A percentile compares a stretch with the other conserved stretches of the same genome.
Evolutionary conservation across 1,139 yeast genomes (phyloP).

Genomic region (Lodderomyces metapsilosis): DNA sequence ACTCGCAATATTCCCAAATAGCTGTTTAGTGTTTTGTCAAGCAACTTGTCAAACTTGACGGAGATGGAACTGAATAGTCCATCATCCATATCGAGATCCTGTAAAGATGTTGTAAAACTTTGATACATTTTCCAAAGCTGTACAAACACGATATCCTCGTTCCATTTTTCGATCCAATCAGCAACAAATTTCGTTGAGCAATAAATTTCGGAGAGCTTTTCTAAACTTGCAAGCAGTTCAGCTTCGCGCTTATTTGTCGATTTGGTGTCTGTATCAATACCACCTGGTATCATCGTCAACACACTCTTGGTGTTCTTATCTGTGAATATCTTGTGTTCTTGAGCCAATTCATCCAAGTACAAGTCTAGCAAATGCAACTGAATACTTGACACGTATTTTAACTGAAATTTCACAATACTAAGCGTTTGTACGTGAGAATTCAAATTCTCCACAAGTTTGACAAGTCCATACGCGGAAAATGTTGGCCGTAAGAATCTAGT

Average conservation of each 20-base stretch:
- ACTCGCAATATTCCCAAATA: conserved; percentile 47
- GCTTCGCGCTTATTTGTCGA: conserved; percentile 7
- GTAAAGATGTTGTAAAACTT: conserved; percentile 9
- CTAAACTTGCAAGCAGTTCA: conserved; percentile 40
- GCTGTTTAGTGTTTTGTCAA: conserved; percentile 35
- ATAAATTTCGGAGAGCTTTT: conserved; percentile 55
- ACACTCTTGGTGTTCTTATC: conserved; percentile 40
- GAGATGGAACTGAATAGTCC: conserved; percentile 59
- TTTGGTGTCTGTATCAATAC: conserved; percentile 15
- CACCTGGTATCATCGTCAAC: conserved; percentile 40
- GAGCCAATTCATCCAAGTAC: conserved; percentile 52
- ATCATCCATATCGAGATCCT: conserved; percentile 20
- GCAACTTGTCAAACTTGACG: conserved; percentile 44
- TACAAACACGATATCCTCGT: conserved; percentile 60
- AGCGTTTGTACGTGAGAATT: conserved; percentile 61
- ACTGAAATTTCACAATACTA: conserved; percentile 60
- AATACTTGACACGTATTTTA: conserved; percentile 66
- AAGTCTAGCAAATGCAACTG: conserved; percentile 64
- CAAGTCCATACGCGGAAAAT: conserved; percentile 59
- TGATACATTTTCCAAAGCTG: conserved; percentile 54
- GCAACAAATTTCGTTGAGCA: conserved; percentile 59
- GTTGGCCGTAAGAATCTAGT: conserved; percentile 56
- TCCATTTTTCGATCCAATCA: conserved; percentile 59
- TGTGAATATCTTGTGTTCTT: conserved; percentile 46
- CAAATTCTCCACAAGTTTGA: conserved; percentile 63